Percentiles rank a stretch among this genome's conserved stretches.
Evolutionary conservation across 2,329 filamentous ascomycete genomes (phyloP).

Genomic region (Aspergillus sp.): DNA sequence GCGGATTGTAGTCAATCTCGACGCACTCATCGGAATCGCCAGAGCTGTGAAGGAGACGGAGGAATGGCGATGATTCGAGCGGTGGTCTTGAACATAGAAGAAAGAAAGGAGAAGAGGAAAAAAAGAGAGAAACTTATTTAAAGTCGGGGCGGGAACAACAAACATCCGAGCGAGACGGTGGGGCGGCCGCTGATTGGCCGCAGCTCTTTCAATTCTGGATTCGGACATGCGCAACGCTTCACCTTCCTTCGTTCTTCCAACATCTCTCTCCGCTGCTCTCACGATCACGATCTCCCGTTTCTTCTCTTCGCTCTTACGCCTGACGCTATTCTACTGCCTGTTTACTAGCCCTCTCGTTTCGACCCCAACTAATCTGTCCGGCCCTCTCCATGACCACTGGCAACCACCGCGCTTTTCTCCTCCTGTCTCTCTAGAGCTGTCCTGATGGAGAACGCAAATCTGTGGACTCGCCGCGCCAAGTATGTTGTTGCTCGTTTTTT

Average conservation of each 20-base stretch:
- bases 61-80: conserved; percentile 64
- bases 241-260: not conserved
- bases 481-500: conserved; percentile 20
- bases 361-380: too few species aligned
- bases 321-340: too few species aligned
- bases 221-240: conserved; percentile 2
- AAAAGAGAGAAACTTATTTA: conserved; percentile 8
- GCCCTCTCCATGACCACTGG: too few species aligned
- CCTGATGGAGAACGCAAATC: conserved; percentile 42
- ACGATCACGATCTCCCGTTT: conserved; percentile 15
- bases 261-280: conserved; percentile 4
- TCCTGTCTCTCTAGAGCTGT: too few species aligned
- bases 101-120: conserved; percentile 27
- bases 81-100: conserved; percentile 52
- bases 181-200: conserved; percentile 20
- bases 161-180: conserved; percentile 22
- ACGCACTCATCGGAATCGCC: conserved; percentile 63
- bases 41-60: conserved; percentile 48
- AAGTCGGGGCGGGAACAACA: conserved; percentile 13
- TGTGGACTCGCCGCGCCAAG: conserved; percentile 43
- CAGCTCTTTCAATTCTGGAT: conserved; percentile 17
- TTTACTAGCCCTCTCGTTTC: too few species aligned
- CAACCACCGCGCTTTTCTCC: too few species aligned
- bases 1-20: conserved; percentile 55
- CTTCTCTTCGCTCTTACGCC: too few species aligned